Base-by-base conservation (phyloP, 768 basidiomycete species). In the Boletus tylopilopsis region DNA sequence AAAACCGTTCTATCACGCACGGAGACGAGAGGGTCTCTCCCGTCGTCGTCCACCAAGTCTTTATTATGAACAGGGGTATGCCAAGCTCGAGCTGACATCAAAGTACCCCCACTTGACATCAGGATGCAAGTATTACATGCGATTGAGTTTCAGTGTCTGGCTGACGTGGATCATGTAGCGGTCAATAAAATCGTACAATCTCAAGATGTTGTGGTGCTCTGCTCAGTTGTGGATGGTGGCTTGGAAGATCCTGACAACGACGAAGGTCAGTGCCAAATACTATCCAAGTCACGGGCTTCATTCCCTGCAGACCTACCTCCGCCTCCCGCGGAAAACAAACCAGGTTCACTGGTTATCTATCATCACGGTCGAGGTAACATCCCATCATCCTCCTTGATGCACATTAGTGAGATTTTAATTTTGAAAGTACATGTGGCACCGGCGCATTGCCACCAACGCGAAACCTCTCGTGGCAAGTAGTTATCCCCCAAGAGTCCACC, bases 151-250 rank as follows among this genome's bases (percentile, higher is more conserved):
- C 23, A 18, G 25, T 24, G 10, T 12, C 42, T 21, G 42, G 21
- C 42, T 54, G 37, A 57, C 47, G 9, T 42, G 11, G 13, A 25
- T 47, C 36, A 40, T 61, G 33, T 36, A 81, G 84, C 74, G 27
- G 72, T 84, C 49, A 79, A 76, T 52, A 74, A 68, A 33, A 73
- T 85, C 21, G 64, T 76, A 15, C 84, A 85, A 51, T 63, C 58
- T 9, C 63, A 68, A 9, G 68, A 62, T 1, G 70, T 61, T 27
- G 68, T 78, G 4, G 72, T 74, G 16, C 69, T 79, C 27, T 71
- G 73, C 21, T 76, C 78, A 44, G 71, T 72, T 6, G 73, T 74
- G 34, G 62, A 67, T 25, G 80, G 73, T 15, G 83, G 82, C 2
- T 32, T 67, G 21, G 54, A 69, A 12, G 76, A 80, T 35, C 44